Percentiles rank a stretch among this genome's conserved stretches.
Evolutionary conservation across 2,329 filamentous ascomycete genomes (phyloP).

Genomic region (Phaeosphaeria sp.): DNA sequence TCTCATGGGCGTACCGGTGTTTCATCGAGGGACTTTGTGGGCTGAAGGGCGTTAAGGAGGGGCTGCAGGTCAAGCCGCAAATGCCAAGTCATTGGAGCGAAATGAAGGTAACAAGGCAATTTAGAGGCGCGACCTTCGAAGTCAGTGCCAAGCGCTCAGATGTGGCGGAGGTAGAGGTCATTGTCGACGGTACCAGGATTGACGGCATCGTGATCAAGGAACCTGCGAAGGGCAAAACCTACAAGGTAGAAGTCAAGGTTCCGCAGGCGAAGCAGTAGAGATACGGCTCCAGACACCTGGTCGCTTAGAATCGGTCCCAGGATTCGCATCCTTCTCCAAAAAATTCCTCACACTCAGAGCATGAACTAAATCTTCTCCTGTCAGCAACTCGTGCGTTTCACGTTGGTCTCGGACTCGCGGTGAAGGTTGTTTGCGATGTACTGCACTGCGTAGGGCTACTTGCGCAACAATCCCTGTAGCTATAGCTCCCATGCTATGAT

Average conservation of each 20-base stretch:
- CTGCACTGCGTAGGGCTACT: not conserved
- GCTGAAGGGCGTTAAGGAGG: constrained; percentile 57
- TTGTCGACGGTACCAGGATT: constrained; percentile 48
- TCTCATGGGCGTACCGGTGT: constrained; percentile 63
- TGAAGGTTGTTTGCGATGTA: not conserved
- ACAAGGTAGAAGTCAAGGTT: constrained; percentile 52
- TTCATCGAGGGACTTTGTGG: constrained; percentile 64
- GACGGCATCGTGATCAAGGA: constrained; percentile 51
- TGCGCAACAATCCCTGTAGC: not conserved
- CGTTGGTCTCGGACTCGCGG: not conserved
- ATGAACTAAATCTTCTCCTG: not conserved
- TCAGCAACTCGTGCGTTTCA: not conserved
- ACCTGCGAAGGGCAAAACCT: constrained; percentile 54
- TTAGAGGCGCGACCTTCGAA: constrained; percentile 60
- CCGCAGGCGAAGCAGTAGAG: constrained; percentile 22
- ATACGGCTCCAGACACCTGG: not conserved
- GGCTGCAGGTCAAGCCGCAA: constrained; percentile 57
- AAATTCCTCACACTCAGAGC: not conserved
- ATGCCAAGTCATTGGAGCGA: constrained; percentile 59
- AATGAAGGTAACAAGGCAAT: constrained; percentile 56
- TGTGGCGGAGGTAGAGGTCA: constrained; percentile 52
- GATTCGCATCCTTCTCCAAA: not conserved
- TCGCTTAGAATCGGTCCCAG: not conserved
- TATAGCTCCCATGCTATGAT: not conserved
- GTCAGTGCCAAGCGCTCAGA: constrained; percentile 54